Conservation (phyloP, 441 rosid species). For the Arabidopsis lyrata region DNA sequence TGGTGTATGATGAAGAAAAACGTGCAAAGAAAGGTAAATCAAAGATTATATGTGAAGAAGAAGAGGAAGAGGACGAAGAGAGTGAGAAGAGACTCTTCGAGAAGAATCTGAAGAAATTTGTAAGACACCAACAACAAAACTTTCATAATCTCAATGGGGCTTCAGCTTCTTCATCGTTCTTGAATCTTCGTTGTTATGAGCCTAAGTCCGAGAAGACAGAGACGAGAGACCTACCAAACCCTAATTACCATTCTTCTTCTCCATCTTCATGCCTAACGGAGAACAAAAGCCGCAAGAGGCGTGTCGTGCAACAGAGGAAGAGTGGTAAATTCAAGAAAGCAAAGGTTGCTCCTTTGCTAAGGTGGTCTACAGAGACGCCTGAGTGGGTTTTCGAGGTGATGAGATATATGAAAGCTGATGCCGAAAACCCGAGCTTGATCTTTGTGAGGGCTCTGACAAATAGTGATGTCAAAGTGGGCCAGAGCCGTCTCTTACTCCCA, state of each 20-base stretch:
- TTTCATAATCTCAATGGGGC: background rate
- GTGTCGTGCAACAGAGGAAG: constrained; percentile 1
- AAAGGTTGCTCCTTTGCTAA: background rate
- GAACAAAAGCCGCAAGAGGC: constrained; percentile 24
- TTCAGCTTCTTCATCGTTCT: background rate
- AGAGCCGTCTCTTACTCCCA: too few relatives aligned
- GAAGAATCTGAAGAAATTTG: background rate
- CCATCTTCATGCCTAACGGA: background rate
- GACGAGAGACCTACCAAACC: background rate
- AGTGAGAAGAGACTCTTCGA: background rate
- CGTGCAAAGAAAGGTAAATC: background rate
- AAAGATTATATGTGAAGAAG: background rate
- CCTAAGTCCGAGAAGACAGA: background rate
- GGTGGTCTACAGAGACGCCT: background rate
- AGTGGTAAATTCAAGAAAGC: constrained; percentile 18
- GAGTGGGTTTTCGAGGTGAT: background rate
- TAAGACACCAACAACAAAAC: background rate
- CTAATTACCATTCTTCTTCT: background rate
- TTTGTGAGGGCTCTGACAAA: background rate
- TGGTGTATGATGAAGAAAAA: background rate
- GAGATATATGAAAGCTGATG: background rate
- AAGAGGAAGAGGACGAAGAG: background rate
- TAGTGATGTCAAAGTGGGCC: constrained; percentile 4
- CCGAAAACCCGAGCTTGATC: background rate
- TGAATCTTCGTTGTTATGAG: background rate